phyloP scores from a whole-genome alignment of 2,329 filamentous ascomycete genomes.

The Westerdykella sp. region DNA sequence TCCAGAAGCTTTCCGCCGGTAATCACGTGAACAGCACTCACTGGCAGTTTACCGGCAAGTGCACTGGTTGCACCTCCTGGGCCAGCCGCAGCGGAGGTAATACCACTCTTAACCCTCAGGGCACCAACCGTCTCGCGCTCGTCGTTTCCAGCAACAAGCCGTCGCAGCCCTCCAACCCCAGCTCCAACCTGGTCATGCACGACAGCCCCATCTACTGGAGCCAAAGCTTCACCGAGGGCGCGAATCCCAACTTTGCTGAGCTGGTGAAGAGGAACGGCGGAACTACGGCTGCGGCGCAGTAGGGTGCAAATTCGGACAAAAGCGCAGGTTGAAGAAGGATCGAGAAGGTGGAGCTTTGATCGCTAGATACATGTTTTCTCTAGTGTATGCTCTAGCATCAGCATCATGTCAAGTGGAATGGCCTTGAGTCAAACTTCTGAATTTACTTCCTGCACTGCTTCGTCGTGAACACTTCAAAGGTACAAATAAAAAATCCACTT shows the following conservation, averaged over 20 bases:
- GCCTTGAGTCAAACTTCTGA: too few species aligned
- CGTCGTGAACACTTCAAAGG: too few species aligned
- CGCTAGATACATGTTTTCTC: too few species aligned
- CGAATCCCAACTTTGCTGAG: constrained; percentile 19
- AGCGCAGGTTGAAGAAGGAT: too few species aligned
- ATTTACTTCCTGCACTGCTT: too few species aligned
- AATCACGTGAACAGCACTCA: constrained; percentile 27
- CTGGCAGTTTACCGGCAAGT: constrained; percentile 28
- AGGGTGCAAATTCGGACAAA: too few species aligned
- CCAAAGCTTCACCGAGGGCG: constrained; percentile 22
- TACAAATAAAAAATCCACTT: too few species aligned
- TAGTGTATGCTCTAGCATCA: too few species aligned
- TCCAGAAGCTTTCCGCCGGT: constrained; percentile 17
- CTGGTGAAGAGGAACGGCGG: constrained; percentile 23
- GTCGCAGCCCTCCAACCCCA: constrained; percentile 15
- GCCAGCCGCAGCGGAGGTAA: constrained; percentile 10
- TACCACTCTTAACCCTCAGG: constrained; percentile 15
- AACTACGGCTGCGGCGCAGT: neutral
- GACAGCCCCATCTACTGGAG: constrained; percentile 26
- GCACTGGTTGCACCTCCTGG: constrained; percentile 25
- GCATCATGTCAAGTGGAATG: too few species aligned
- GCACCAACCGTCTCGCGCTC: constrained; percentile 17
- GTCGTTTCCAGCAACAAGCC: constrained; percentile 19
- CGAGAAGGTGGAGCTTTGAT: too few species aligned
- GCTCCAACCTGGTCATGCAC: constrained; percentile 19